These are phyloP conservation scores for Byssothecium circinans DNA, from an alignment of 2,329 filamentous ascomycete genomes.

Conservation along the genomic window DNA sequence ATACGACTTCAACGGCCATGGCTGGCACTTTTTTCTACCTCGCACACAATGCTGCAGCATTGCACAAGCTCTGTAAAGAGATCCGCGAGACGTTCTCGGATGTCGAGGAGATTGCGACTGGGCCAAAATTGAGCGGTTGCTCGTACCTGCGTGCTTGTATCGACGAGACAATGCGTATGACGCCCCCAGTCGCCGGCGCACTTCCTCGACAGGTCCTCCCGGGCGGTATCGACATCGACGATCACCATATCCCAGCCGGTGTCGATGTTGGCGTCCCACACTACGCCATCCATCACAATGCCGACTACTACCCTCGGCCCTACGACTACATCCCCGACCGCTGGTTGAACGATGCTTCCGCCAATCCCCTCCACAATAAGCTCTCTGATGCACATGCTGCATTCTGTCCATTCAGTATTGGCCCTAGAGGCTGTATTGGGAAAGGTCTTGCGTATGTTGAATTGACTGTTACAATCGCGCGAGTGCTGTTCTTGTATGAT, in stretches of 20 bases:
- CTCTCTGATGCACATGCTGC: slow-evolving; percentile 60
- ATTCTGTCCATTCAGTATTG: slow-evolving; percentile 74
- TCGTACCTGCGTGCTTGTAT: slow-evolving; percentile 44
- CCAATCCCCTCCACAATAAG: slow-evolving; percentile 33
- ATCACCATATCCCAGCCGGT: slow-evolving; percentile 39
- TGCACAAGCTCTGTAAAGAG: slow-evolving; percentile 39
- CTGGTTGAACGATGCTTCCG: slow-evolving; percentile 37
- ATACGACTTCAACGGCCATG: slow-evolving; percentile 49
- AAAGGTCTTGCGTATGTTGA: slow-evolving; percentile 70
- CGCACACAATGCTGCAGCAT: slow-evolving; percentile 40
- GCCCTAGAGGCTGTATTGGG: slow-evolving; percentile 71
- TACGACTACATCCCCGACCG: slow-evolving; percentile 44
- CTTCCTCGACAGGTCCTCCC: slow-evolving; percentile 43
- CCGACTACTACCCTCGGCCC: slow-evolving; percentile 41
- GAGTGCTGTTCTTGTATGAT: slow-evolving; percentile 64
- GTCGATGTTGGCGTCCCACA: slow-evolving; percentile 42
- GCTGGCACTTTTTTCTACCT: slow-evolving; percentile 50
- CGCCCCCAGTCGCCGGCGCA: slow-evolving; percentile 43
- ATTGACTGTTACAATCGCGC: slow-evolving; percentile 64
- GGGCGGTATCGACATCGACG: slow-evolving; percentile 44
- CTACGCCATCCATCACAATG: slow-evolving; percentile 45
- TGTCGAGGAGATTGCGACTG: slow-evolving; percentile 44
- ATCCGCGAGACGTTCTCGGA: slow-evolving; percentile 37
- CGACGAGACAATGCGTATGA: slow-evolving; percentile 47
- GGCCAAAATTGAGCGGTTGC: slow-evolving; percentile 36